Base-by-base conservation (phyloP, 2,329 filamentous ascomycete species). In the Clathrospora elynae region DNA sequence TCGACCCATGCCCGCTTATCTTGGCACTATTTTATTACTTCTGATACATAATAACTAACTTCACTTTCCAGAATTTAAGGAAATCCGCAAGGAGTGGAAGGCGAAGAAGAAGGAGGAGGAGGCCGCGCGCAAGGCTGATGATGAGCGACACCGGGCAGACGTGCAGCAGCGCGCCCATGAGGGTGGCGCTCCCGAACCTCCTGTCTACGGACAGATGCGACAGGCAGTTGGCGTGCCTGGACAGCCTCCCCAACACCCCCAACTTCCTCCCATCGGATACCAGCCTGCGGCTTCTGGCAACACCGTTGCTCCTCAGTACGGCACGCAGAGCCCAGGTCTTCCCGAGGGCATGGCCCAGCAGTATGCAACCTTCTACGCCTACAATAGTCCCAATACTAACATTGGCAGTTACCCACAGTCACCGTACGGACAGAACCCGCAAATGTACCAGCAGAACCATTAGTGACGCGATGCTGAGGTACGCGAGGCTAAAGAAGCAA, bases 71-170 rank as follows among this genome's bases (percentile, higher is more conserved):
- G 93, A 97, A 72, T 97, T 99, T 76, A 99, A 99, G 71, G 93
- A 99, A 67, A 96, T 97, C 48, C 88, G 93, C 53, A 97, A 97
- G 69, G 92, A 97, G 67, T 99, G 93, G 93, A 99, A 97, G 77
- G 88, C 89, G 25, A 90, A 93, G 65, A 97, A 97, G 83, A 99
- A 99, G 88, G 93, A 97, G 71, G 92, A 97, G 62, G 92, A 97
- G 56, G 86, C 86, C 36, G 80, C 84, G 60, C 88, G 91, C 65
- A 96, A 96, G 77, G 87, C 87, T 9, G 89, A 91, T 7, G 92
- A 97, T 53, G 91, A 96, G 66, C 81, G 86, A 54, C 80, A 85
- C 51, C 87, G 91, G 42, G 85, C 84, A 70, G 81, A 81, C 19
- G 84, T 78, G 44, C 77, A 64, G 24, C 61, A 66, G 44, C 53